Evolutionary conservation across 202 grass and related monocot species (phyloP).

Genomic region (Cymbopogon flexuosus): DNA sequence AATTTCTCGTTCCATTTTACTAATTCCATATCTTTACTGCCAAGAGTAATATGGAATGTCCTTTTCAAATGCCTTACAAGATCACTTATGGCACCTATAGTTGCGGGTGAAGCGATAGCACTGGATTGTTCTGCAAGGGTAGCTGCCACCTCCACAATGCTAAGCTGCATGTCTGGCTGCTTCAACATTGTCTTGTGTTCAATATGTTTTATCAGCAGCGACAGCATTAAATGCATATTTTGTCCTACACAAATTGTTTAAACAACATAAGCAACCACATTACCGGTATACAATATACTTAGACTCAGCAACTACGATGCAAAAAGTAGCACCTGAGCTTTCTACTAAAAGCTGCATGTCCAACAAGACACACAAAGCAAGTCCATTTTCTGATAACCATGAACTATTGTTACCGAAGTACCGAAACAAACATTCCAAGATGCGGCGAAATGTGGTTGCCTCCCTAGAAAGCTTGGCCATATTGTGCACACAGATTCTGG

Average conservation of each 20-base stretch:
- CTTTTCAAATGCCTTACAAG: constrained; percentile 94
- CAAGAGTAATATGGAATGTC: constrained; percentile 80
- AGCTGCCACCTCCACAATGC: constrained; percentile 74
- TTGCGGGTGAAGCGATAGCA: constrained; percentile 68
- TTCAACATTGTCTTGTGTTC: constrained; percentile 85
- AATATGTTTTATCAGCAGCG: constrained; percentile 92
- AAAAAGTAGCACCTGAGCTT: constrained; percentile 60
- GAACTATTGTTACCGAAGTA: constrained; percentile 76
- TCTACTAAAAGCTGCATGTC: constrained; percentile 92
- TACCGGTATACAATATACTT: background rate
- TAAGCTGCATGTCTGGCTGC: constrained; percentile 85
- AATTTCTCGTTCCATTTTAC: constrained; percentile 77
- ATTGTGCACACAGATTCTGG: constrained; percentile 88
- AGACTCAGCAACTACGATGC: constrained; percentile 4
- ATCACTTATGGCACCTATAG: constrained; percentile 92
- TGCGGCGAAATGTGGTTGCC: constrained; percentile 84
- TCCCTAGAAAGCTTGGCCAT: constrained; percentile 91
- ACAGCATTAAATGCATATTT: constrained; percentile 83
- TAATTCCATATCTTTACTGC: constrained; percentile 58
- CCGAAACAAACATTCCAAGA: constrained; percentile 85
- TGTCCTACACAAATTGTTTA: constrained; percentile 50
- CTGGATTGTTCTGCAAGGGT: constrained; percentile 72
- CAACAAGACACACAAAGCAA: constrained; percentile 64
- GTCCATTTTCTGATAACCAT: constrained; percentile 72
- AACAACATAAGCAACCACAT: constrained; percentile 22